phyloP scores from a whole-genome alignment of 345 rosid genomes.

The Eucalyptus viminalis region DNA sequence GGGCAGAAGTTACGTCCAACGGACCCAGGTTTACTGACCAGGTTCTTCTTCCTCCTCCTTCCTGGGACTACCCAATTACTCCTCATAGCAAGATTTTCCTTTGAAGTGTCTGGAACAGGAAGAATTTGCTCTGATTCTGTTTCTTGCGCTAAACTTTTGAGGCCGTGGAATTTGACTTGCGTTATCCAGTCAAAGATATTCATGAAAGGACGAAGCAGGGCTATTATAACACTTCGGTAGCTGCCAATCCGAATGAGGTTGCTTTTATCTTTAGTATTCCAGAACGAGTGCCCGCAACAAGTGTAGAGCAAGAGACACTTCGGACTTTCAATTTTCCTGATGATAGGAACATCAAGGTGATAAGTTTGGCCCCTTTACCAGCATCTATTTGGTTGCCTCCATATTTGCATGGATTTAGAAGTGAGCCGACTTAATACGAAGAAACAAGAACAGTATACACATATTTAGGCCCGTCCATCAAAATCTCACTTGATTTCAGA shows the following conservation, averaged over 20 bases:
- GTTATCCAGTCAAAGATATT: neutral
- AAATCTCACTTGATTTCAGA: neutral
- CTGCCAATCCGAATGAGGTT: neutral
- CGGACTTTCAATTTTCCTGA: neutral
- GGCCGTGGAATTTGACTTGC: neutral
- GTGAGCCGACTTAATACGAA: neutral
- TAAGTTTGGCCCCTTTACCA: neutral
- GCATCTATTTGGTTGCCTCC: neutral
- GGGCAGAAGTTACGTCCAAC: constrained; percentile 6
- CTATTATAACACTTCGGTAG: neutral
- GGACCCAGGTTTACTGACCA: neutral
- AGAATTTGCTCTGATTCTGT: neutral
- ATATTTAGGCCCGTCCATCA: neutral
- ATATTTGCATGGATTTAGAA: neutral
- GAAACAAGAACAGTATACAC: neutral
- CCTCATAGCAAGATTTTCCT: neutral
- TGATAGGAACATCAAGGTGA: neutral
- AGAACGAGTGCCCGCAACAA: neutral
- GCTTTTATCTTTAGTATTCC: neutral
- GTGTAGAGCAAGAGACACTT: neutral
- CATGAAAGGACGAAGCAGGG: neutral
- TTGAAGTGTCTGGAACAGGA: neutral
- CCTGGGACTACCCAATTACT: neutral
- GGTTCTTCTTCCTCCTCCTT: neutral
- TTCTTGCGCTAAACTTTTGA: neutral